These are phyloP conservation scores for Olyra latifolia DNA, from an alignment of 176 grass and related monocot species.

Conservation along the genomic window DNA sequence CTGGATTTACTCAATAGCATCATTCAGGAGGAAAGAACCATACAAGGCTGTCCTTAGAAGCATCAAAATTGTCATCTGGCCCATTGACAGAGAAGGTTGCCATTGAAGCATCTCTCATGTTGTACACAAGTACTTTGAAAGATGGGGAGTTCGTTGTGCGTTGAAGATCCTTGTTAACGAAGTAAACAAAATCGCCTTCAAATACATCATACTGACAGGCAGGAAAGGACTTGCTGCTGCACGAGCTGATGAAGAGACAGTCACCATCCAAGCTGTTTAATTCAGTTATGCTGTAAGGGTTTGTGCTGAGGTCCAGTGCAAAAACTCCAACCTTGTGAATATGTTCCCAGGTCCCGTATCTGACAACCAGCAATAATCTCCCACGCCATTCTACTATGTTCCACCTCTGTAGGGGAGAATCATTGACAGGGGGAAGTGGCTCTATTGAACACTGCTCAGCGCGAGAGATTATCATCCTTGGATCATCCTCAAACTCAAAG, in stretches of 20 bases:
- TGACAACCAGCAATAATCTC: conserved; percentile 1
- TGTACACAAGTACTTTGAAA: background rate
- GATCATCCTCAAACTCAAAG: too few species aligned
- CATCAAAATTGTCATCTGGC: background rate
- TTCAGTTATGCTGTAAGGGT: too few species aligned
- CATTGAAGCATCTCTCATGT: conserved; percentile 1
- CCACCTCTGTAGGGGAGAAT: background rate
- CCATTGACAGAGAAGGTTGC: background rate
- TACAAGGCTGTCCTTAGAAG: background rate
- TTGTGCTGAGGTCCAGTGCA: too few species aligned
- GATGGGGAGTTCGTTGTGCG: background rate
- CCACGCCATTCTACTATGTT: conserved; percentile 28
- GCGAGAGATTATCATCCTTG: background rate
- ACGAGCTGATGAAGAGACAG: background rate
- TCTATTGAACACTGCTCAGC: background rate
- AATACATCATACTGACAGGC: conserved; percentile 17
- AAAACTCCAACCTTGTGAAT: too few species aligned
- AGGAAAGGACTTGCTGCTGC: conserved; percentile 28
- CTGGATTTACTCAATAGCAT: background rate
- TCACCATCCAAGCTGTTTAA: too few species aligned
- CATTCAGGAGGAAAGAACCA: background rate
- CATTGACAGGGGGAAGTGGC: too few species aligned
- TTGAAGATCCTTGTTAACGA: background rate
- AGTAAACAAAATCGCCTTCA: conserved; percentile 25
- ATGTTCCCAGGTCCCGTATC: too few species aligned